These are phyloP conservation scores for Ophiostoma populinum DNA, from an alignment of 2,329 filamentous ascomycete species.

Conservation along the genomic window DNA sequence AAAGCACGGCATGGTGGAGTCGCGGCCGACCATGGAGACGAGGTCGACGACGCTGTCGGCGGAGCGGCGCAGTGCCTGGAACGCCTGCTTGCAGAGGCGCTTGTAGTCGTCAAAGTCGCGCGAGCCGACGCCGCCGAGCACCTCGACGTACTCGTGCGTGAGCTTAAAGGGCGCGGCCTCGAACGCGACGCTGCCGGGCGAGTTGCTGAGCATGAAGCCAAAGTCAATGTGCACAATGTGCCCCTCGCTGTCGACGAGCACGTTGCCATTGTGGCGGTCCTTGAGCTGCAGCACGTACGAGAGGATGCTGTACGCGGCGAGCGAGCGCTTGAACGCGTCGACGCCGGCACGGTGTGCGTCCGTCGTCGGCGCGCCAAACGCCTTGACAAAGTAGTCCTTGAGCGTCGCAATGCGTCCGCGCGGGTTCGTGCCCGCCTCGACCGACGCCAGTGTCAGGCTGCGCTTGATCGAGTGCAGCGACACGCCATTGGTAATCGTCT, in stretches of 20 bases:
- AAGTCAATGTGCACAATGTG: slow-evolving; percentile 85
- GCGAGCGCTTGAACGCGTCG: slow-evolving; percentile 63
- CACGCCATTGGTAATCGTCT: slow-evolving; percentile 77
- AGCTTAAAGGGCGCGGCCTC: slow-evolving; percentile 79
- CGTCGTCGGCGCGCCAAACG: slow-evolving; percentile 55
- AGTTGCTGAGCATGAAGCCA: slow-evolving; percentile 80
- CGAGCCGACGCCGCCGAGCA: slow-evolving; percentile 56
- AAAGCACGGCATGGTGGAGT: slow-evolving; percentile 75
- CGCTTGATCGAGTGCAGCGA: slow-evolving; percentile 76
- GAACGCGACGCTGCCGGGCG: slow-evolving; percentile 67
- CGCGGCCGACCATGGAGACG: slow-evolving; percentile 68
- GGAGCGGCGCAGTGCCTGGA: slow-evolving; percentile 61
- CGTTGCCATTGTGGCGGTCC: slow-evolving; percentile 74
- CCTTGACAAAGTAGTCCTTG: slow-evolving; percentile 66
- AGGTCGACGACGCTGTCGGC: slow-evolving; percentile 69
- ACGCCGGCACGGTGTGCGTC: slow-evolving; percentile 54
- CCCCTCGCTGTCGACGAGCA: slow-evolving; percentile 69
- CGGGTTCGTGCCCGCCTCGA: slow-evolving; percentile 56
- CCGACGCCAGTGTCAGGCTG: slow-evolving; percentile 57
- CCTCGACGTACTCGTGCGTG: slow-evolving; percentile 67
- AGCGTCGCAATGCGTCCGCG: slow-evolving; percentile 62
- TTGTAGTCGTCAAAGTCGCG: slow-evolving; percentile 61
- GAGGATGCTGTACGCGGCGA: slow-evolving; percentile 74
- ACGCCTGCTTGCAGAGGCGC: slow-evolving; percentile 63
- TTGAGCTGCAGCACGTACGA: slow-evolving; percentile 73